Percentiles rank a stretch among this genome's conserved stretches.
phyloP scores from a whole-genome alignment of 2,329 filamentous ascomycete genomes.

The Aureobasidium melanogenum region DNA sequence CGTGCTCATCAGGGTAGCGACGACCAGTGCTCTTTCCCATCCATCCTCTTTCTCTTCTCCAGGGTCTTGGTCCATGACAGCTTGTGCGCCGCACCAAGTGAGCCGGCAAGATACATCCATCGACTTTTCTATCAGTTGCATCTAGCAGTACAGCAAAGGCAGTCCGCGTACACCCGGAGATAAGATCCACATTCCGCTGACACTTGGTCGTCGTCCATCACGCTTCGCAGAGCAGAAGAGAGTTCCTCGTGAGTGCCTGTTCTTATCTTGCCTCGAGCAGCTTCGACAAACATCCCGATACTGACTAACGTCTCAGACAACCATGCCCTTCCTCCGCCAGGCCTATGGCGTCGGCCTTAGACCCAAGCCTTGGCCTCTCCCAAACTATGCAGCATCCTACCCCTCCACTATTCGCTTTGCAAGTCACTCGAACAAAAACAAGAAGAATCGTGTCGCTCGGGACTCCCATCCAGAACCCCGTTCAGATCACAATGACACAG shows the following conservation, averaged over 20 bases:
- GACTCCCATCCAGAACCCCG: not conserved
- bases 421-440: constrained; percentile 1
- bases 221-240: not conserved
- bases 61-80: not conserved
- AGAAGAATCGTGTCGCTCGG: not conserved
- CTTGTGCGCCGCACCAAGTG: too few relatives aligned
- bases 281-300: not conserved
- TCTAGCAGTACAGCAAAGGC: not conserved
- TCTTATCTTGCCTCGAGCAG: not conserved
- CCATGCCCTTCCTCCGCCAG: constrained; percentile 4
- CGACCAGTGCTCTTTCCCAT: not conserved
- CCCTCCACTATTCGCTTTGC: not conserved
- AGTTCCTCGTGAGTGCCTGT: not conserved
- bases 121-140: too few relatives aligned
- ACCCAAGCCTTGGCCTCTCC: not conserved
- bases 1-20: not conserved
- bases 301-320: not conserved
- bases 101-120: not conserved
- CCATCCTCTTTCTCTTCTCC: not conserved
- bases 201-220: not conserved
- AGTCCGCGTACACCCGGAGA: not conserved
- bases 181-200: not conserved
- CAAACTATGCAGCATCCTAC: not conserved
- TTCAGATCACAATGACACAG: constrained; percentile 32
- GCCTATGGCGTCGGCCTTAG: not conserved